Conservation (phyloP, 352 stramenopile genomes). For the Aphanomyces euteiches region DNA sequence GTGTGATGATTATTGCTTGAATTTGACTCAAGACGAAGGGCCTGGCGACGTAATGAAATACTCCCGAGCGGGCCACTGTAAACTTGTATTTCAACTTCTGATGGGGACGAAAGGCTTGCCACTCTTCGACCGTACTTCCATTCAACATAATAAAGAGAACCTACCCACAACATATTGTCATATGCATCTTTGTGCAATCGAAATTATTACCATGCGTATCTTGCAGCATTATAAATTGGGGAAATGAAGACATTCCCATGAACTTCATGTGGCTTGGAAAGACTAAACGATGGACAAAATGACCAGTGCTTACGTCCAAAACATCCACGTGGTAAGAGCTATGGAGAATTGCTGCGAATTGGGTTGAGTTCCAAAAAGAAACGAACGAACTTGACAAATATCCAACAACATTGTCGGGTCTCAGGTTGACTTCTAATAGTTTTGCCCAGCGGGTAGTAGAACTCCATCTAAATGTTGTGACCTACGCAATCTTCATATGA, state of each 20-base stretch:
- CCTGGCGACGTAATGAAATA: not conserved
- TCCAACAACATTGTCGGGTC: not conserved
- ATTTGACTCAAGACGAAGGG: not conserved
- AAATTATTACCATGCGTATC: not conserved
- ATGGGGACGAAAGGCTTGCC: not conserved
- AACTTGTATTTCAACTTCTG: not conserved
- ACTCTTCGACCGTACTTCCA: too few relatives aligned
- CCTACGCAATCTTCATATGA: too few relatives aligned
- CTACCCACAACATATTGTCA: not conserved
- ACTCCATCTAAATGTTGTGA: too few relatives aligned
- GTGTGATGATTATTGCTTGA: not conserved
- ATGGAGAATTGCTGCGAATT: not conserved
- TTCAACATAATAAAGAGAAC: too few relatives aligned
- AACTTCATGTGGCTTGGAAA: slow-evolving; percentile 2
- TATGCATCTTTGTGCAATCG: not conserved
- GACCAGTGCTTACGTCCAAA: not conserved
- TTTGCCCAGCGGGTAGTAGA: not conserved
- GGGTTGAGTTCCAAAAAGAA: not conserved
- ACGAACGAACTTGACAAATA: not conserved
- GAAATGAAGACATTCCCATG: not conserved
- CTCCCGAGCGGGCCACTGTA: not conserved
- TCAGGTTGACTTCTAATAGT: not conserved
- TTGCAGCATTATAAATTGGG: not conserved
- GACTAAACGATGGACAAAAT: not conserved
- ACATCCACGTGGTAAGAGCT: not conserved